Evolutionary conservation across 345 rosid genomes (phyloP).

Genomic region (Combretum micranthum): DNA sequence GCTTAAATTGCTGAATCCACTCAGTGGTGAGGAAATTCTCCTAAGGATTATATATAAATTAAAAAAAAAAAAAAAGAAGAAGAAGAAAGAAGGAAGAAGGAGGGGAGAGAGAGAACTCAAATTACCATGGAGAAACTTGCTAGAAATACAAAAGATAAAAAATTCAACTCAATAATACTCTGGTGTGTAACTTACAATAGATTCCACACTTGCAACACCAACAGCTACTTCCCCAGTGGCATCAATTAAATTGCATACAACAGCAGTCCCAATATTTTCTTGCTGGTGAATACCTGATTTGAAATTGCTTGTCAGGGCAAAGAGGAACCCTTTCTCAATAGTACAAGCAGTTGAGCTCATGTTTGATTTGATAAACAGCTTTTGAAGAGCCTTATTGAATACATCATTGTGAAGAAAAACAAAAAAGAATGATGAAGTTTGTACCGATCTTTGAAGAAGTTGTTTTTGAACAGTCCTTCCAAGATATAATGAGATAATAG

Average conservation of each 20-base stretch:
- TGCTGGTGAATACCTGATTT: conserved; percentile 59
- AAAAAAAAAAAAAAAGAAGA: too few species aligned
- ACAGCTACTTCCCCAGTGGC: conserved; percentile 61
- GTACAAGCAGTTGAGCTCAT: too few species aligned
- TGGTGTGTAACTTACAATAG: conserved; percentile 44
- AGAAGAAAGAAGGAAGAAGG: too few species aligned
- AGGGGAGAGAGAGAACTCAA: conserved; percentile 3
- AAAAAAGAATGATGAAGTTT: too few species aligned
- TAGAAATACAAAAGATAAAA: too few species aligned
- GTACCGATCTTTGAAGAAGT: too few species aligned
- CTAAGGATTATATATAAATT: conserved; percentile 42
- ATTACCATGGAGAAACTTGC: neutral
- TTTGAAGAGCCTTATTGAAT: too few species aligned
- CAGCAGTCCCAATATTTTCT: conserved; percentile 54
- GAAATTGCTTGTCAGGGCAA: conserved; percentile 3
- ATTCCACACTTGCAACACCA: conserved; percentile 81
- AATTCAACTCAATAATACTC: too few species aligned
- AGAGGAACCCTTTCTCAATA: neutral
- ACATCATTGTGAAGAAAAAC: too few species aligned
- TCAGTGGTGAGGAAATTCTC: conserved; percentile 74
- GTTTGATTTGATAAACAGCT: too few species aligned
- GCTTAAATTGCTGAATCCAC: conserved; percentile 62
- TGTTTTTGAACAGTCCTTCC: too few species aligned
- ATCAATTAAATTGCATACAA: conserved; percentile 58
- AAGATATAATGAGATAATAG: too few species aligned